Evolutionary conservation across 75 land plant genomes (phyloP), one percentile per base, ranked within the genome.

Genomic region (Pinus taeda): DNA sequence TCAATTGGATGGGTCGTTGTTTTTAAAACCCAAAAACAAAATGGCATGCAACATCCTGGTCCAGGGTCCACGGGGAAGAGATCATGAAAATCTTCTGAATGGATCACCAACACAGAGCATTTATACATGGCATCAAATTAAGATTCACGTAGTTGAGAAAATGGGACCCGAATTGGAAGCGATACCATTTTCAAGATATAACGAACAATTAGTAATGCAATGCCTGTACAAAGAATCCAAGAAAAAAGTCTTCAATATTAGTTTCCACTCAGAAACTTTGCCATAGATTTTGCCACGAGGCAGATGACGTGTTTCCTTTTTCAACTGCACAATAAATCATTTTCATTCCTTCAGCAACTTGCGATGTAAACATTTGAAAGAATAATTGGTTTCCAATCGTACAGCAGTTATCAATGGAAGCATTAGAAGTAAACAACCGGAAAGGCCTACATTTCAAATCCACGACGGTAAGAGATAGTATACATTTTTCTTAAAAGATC

Each of bases 401-500:
- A 42, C 4, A 20, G 72, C 55, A 69, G 13, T 45, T 42, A 36
- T 69, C 15, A 18, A 42, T 69, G 55, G n/a, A 42, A 39, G n/a
- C 39, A 7, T 8, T 20, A 45, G 22, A 15, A 69, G 42, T 18
- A 37, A 45, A 42, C 45, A 69, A 17, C 21, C 20, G 22, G 42
- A 69, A 69, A 42, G 6, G n/a, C 20, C 13, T 49, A 42, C 3
- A 45, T 45, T 69, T 69, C 20, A 45, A 39, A 69, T 37, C 55
- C 72, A 42, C 42, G 7, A 42, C n/a, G 42, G 22, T 11, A 69
- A 42, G 20, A 69, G 20, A 42, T 39, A 42, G n/a, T 69, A 69
- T 69, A 69, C 49, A 69, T 69, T 69, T 69, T 69, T n/a, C 72
- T 69, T 69, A 20, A n/a, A 4, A 20, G 55, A 42, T 69, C 72